Percentiles rank a stretch among this genome's conserved stretches.
Conservation (phyloP, 352 stramenopile species). For the Elongisporangium anandrum region DNA sequence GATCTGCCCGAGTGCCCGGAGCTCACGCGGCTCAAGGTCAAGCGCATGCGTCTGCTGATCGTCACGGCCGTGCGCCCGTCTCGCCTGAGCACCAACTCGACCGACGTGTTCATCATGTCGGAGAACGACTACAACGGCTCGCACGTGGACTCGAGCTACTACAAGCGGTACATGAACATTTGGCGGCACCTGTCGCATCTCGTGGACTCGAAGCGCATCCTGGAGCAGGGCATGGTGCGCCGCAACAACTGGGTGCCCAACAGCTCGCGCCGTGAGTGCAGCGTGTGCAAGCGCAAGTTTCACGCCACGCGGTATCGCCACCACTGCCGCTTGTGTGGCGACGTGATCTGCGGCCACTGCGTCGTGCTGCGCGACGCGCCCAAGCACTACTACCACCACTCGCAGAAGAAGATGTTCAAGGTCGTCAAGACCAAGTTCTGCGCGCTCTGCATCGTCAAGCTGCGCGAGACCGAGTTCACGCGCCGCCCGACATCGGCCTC, state of each 20-base stretch:
- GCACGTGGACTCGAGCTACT: constrained; percentile 18
- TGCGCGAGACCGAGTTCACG: constrained; percentile 23
- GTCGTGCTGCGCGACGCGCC: constrained; percentile 46
- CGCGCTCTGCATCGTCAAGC: constrained; percentile 44
- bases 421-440: constrained; percentile 59
- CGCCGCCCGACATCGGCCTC: not conserved
- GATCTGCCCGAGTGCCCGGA: constrained; percentile 53
- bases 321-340: constrained; percentile 75
- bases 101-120: constrained; percentile 54
- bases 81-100: constrained; percentile 29
- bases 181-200: constrained; percentile 53
- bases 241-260: constrained; percentile 56
- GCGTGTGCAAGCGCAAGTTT: constrained; percentile 60
- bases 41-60: constrained; percentile 45
- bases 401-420: constrained; percentile 35
- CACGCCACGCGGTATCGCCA: constrained; percentile 54
- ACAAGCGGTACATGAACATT: constrained; percentile 47
- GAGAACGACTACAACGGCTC: constrained; percentile 35
- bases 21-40: constrained; percentile 46
- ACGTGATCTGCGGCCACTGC: constrained; percentile 70
- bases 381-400: constrained; percentile 14
- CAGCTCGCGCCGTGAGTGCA: constrained; percentile 31
- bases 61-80: constrained; percentile 46
- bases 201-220: constrained; percentile 61
- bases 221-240: constrained; percentile 40